These are phyloP conservation scores for Fusarium buxicola DNA, from an alignment of 2,329 filamentous ascomycete genomes.

Conservation along the genomic window DNA sequence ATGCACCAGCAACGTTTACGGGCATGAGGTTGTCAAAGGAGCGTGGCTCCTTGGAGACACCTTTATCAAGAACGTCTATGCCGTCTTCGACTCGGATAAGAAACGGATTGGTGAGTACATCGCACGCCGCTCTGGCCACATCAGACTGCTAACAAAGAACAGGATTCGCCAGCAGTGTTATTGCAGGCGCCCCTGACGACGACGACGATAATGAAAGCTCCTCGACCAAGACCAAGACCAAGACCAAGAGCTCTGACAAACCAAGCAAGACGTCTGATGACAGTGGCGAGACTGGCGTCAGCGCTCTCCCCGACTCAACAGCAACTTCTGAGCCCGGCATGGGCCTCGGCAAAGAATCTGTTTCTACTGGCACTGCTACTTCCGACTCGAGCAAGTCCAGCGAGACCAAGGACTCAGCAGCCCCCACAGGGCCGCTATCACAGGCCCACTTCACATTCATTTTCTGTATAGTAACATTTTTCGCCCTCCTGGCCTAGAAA, in stretches of 20 bases:
- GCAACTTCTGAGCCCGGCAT: constrained; percentile 31
- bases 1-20: constrained; percentile 80
- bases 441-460: constrained; percentile 42
- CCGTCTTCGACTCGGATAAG: constrained; percentile 82
- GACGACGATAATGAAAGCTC: constrained; percentile 17
- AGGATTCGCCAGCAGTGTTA: constrained; percentile 41
- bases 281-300: constrained; percentile 29
- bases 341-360: constrained; percentile 43
- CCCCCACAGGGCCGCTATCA: constrained; percentile 30
- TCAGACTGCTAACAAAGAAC: constrained; percentile 16
- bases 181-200: constrained; percentile 21
- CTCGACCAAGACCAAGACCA: constrained; percentile 22
- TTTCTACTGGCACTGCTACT: constrained; percentile 39
- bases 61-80: constrained; percentile 91
- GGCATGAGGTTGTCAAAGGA: constrained; percentile 72
- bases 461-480: constrained; percentile 45
- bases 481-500: constrained; percentile 41
- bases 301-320: constrained; percentile 25
- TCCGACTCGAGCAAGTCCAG: constrained; percentile 28
- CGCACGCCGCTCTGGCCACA: fast-evolving
- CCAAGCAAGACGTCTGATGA: constrained; percentile 31
- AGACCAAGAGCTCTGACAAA: constrained; percentile 19
- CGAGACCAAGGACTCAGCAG: constrained; percentile 42
- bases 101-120: constrained; percentile 67
- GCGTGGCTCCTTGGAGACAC: constrained; percentile 87